These are phyloP conservation scores for Diddensiella transvaalensis DNA, from an alignment of 805 yeast species.

Conservation along the genomic window DNA sequence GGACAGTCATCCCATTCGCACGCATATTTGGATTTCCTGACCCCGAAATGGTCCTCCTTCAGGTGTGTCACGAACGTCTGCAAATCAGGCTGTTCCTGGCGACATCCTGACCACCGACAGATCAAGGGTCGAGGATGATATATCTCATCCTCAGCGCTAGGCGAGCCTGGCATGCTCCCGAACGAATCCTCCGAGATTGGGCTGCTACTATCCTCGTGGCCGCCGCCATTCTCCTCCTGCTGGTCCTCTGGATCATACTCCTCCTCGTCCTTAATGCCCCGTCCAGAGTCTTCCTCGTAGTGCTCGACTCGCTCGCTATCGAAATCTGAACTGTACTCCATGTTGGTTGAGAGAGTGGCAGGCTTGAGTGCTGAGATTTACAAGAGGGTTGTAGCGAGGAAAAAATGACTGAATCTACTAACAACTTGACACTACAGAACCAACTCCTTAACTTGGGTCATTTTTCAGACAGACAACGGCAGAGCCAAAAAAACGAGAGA, in stretches of 20 bases:
- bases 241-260: background rate
- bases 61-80: conserved; percentile 42
- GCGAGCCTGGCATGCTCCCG: conserved; percentile 18
- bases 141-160: conserved; percentile 23
- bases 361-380: background rate
- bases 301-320: background rate
- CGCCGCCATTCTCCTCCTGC: background rate
- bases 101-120: conserved; percentile 42
- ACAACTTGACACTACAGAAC: too few relatives aligned
- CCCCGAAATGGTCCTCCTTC: conserved; percentile 38
- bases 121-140: conserved; percentile 23
- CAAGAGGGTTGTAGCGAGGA: background rate
- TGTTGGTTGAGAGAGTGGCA: background rate
- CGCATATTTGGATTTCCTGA: conserved; percentile 38
- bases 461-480: too few relatives aligned
- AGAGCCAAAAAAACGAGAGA: too few relatives aligned
- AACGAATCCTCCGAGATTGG: conserved; percentile 19
- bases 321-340: conserved; percentile 10
- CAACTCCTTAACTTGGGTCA: too few relatives aligned
- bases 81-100: conserved; percentile 30
- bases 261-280: background rate
- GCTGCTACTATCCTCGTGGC: conserved; percentile 1
- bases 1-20: conserved; percentile 65
- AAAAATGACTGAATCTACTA: background rate
- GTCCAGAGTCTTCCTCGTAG: too few relatives aligned